Base-by-base conservation (phyloP, 768 basidiomycete genomes). In the Auriscalpium orientale region DNA sequence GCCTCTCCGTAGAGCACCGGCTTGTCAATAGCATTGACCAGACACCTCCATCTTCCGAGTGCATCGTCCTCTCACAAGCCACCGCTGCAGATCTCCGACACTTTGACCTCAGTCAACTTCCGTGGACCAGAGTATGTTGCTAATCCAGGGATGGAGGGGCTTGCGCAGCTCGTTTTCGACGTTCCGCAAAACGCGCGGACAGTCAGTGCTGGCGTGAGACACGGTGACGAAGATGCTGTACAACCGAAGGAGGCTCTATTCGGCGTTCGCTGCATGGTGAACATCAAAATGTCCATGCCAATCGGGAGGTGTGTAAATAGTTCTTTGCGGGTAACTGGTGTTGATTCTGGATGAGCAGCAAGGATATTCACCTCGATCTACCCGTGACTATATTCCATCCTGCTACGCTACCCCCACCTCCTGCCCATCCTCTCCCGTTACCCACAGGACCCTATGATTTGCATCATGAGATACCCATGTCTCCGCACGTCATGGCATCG, bases 141-240 rank as follows among this genome's bases (percentile, higher is more conserved):
- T 34, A 77, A 76, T 8, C 87, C 88, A 1, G 87, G 87, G 16
- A 77, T 76, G 3, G 90, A 91, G 64, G 90, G 90, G 20, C 78
- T 91, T 2, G 90, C 90, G 1, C 82, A 79, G 63, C 76, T 93
- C 11, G 86, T 89, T 11, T 84, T 93, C 59, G 85, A 91, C 65
- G 81, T 91, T n/a, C 90, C 90, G 5, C 74, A 71, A 48, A 69
- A 75, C 56, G 82, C 87, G 0, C 74, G 84, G 53, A 82, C 84
- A 4, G 81, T 87, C 12, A 79, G 75, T 56, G 86, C 85, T 22
- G 87, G 87, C 6, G 63, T 69, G 5, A 74, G 85, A 9, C 67
- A 81, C n/a, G 82, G 79, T n/a, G 78, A 75, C 57, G 76, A 78
- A 53, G 67, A 70, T 18, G 70, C 70, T 28, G 64, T 56, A 4